Base-by-base conservation (phyloP, 352 stramenopile species). In the Phytopythium boreale region DNA sequence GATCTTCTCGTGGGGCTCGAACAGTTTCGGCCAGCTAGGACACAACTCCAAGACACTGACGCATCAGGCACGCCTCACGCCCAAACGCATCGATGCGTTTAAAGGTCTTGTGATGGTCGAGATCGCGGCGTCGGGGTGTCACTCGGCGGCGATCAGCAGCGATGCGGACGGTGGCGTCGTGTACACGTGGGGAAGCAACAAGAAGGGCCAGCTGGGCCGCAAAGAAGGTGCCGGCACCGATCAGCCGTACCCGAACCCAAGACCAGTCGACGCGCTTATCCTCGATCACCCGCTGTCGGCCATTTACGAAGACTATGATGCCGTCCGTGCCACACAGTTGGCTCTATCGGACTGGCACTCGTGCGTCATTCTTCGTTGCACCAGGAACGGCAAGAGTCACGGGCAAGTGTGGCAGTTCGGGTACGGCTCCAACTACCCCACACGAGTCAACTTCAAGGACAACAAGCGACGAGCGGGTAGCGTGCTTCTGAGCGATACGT, bases 181-280 rank as follows among this genome's bases (percentile, higher is more conserved):
- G 12, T 92, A 84, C 70, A 93, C 82, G 11, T 95, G 87, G 87
- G 87, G 84, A 14, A 87, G 79, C 64, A 95, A 95, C 67, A 88
- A 87, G 57, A 82, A 82, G 14, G 87, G 87, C 4, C 84, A 93
- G 59, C 79, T 95, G 12, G 87, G 87, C 4, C 84, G 82, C 20
- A 91, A 92, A 62, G 84, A 95, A 71, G 80, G 80, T 6, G 84
- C 83, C 39, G 82, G 78, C 6, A 88, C 78, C 1, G 82, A 93
- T 44, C 82, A 95, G 61, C 58, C 71, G 10, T 80, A 88, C 62
- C 69, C 77, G 2, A 81, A 66, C 12, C 86, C 84, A 7, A 78
- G 78, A 19, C 73, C 62, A 22, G 83, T 94, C 43, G 81, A 94
- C 51, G 77, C 82, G 0, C 58, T 95, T 11, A 64, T 87, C 3